Evolutionary conservation across 2,329 filamentous ascomycete species (phyloP), one percentile per base, ranked within the genome.

Genomic region (Clarireedia monteithiana): DNA sequence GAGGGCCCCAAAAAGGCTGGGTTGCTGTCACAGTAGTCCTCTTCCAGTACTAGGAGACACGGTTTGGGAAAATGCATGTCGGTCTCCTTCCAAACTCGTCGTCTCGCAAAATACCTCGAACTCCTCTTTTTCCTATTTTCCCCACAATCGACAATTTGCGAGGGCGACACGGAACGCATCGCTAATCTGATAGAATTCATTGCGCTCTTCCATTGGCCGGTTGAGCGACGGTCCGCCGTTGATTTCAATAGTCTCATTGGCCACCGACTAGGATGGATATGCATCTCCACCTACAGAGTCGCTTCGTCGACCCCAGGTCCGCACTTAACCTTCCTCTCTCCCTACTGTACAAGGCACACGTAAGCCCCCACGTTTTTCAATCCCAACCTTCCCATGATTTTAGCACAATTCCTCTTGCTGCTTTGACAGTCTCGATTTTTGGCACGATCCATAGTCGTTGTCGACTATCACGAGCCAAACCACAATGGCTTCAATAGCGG

Each of bases 111-210:
- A 34, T 34, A 2, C 10, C 3, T 12, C 30, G 30, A 42, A 50
- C 52, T 30, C 24, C 17, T 53, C 10, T 26, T 50, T 38, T 38
- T 38, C 12, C 30, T 39, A 15, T 26, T 20, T 39, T 17, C 34
- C 10, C 15, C 20, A 39, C 34, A 30, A 30, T 50, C 50, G 26
- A 57, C 60, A 51, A 58, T 64, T 59, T 62, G 64, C 60, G 46
- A 56, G 60, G 60, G 64, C 63, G 63, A 59, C 54, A 40, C 38
- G 46, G 60, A 48, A 55, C 56, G 55, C 42, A 27, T 63, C 61
- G 62, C 60, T 52, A 64, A 65, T 65, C 62, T 64, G 58, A 62
- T 50, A 59, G 47, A 53, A 36, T 48, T 48, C 17, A 44, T 12
- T 14, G 38, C 20, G 12, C 15, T 12, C n/a, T 42, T 17, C 14